Percentiles rank a stretch among this genome's conserved stretches.
Evolutionary conservation across 75 land plant species (phyloP).

Genomic region (Pinus tabuliformis): DNA sequence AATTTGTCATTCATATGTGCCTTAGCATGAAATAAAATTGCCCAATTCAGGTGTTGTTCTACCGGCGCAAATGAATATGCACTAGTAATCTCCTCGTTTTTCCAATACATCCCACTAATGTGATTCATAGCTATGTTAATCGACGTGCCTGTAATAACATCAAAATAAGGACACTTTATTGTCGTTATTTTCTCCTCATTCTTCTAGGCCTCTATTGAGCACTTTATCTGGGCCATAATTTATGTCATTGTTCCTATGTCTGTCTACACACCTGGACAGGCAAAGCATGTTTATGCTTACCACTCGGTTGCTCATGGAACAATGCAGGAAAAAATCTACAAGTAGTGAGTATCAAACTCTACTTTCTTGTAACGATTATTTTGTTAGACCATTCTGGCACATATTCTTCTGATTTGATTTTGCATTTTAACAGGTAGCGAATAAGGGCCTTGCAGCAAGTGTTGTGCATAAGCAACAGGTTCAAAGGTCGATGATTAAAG

Average conservation of each 20-base stretch:
- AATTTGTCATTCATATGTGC: no score
- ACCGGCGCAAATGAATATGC: no score
- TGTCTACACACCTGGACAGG: slow-evolving; percentile 78
- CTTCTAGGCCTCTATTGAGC: no score
- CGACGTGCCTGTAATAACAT: no score
- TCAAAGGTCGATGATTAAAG: slow-evolving; percentile 75
- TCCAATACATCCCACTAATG: no score
- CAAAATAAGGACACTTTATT: no score
- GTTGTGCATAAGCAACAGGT: slow-evolving; percentile 94
- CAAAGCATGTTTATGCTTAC: slow-evolving; percentile 89
- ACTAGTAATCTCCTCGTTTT: no score
- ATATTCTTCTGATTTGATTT: background rate
- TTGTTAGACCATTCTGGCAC: background rate
- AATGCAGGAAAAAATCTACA: slow-evolving; percentile 98
- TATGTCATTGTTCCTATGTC: background rate
- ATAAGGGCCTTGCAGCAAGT: slow-evolving; percentile 96
- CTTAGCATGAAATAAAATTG: no score
- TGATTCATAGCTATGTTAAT: no score
- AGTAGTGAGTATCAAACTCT: slow-evolving; percentile 69
- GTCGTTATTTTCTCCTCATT: no score
- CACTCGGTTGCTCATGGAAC: slow-evolving; percentile 95
- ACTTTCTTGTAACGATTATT: background rate
- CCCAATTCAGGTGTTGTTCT: no score
- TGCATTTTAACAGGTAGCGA: slow-evolving; percentile 62
- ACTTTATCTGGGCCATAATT: no score